phyloP scores from a whole-genome alignment of 768 basidiomycete species.

The Cyathus striatus region DNA sequence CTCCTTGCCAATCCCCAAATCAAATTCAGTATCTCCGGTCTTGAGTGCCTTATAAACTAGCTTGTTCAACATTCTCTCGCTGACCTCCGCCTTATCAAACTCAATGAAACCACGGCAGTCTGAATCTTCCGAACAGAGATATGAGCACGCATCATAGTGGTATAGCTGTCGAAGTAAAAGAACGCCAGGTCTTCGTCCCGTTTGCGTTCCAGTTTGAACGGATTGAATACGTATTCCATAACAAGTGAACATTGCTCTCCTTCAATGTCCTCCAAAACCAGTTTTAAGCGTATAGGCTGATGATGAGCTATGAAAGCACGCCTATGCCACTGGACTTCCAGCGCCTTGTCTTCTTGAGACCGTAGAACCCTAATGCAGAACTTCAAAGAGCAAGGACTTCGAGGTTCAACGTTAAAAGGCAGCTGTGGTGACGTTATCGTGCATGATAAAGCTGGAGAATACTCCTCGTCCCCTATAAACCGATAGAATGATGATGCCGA shows the following conservation, averaged over 20 bases:
- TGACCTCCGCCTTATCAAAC: slow-evolving; percentile 17
- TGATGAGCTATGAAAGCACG: slow-evolving; percentile 25
- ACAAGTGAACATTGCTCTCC: slow-evolving; percentile 33
- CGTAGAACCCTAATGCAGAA: slow-evolving; percentile 26
- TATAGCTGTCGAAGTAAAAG: slow-evolving; percentile 29
- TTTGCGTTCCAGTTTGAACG: slow-evolving; percentile 17
- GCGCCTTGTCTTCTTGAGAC: slow-evolving; percentile 24
- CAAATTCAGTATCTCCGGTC: slow-evolving; percentile 30
- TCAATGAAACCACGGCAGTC: slow-evolving; percentile 12
- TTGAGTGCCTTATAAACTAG: slow-evolving; percentile 30
- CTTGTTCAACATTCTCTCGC: slow-evolving; percentile 21
- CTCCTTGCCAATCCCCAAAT: slow-evolving; percentile 23
- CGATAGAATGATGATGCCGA: slow-evolving; percentile 26
- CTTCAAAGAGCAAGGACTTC: slow-evolving; percentile 23
- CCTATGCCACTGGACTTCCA: slow-evolving; percentile 24
- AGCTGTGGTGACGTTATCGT: slow-evolving; percentile 18
- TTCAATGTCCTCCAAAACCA: slow-evolving; percentile 29
- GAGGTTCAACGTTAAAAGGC: slow-evolving; percentile 30
- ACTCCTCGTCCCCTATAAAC: slow-evolving; percentile 27
- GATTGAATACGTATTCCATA: slow-evolving; percentile 30
- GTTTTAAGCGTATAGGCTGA: slow-evolving; percentile 29
- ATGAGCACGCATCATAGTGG: slow-evolving; percentile 14
- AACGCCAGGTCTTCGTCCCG: slow-evolving; percentile 21
- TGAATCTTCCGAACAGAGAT: slow-evolving; percentile 16
- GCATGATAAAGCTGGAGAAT: slow-evolving; percentile 21